Evolutionary conservation across 2,329 filamentous ascomycete genomes (phyloP).

Genomic region (Ophiocordyceps sinensis): DNA sequence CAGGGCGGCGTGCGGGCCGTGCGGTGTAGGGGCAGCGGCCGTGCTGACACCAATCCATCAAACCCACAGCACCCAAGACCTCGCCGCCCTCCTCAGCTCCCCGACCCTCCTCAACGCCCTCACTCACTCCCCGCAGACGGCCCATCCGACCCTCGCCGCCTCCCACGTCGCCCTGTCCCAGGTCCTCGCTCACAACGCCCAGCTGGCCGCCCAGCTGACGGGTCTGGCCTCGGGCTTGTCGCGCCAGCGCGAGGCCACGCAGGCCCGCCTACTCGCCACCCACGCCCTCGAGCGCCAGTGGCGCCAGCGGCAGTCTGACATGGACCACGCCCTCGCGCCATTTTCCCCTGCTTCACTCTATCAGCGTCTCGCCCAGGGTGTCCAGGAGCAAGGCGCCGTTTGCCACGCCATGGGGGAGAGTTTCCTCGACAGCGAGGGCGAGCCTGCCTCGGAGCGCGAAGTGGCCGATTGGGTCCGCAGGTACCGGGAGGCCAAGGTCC

Average conservation of each 20-base stretch:
- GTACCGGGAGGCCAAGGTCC: slow-evolving; percentile 65
- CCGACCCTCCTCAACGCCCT: slow-evolving; percentile 60
- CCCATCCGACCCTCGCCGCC: slow-evolving; percentile 56
- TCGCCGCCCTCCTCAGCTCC: slow-evolving; percentile 52
- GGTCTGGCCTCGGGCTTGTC: slow-evolving; percentile 42
- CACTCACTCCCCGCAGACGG: slow-evolving; percentile 47
- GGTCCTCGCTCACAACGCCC: slow-evolving; percentile 56
- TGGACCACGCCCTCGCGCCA: slow-evolving; percentile 70
- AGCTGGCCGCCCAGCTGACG: slow-evolving; percentile 48
- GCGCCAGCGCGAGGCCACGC: slow-evolving; percentile 53
- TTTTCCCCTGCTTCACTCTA: slow-evolving; percentile 84
- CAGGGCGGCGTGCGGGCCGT: too few relatives aligned
- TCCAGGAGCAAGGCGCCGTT: slow-evolving; percentile 70
- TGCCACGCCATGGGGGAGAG: slow-evolving; percentile 82
- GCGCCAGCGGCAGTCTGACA: slow-evolving; percentile 74
- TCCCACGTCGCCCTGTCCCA: slow-evolving; percentile 50
- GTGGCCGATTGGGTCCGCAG: slow-evolving; percentile 70
- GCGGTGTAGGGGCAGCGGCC: not conserved
- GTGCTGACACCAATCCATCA: not conserved
- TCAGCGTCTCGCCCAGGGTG: slow-evolving; percentile 59
- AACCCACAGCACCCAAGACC: slow-evolving; percentile 55
- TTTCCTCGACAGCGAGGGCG: slow-evolving; percentile 53
- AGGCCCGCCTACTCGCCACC: slow-evolving; percentile 68
- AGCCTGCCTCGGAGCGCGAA: slow-evolving; percentile 60
- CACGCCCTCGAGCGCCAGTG: slow-evolving; percentile 87